Evolutionary conservation across 2,329 filamentous ascomycete species (phyloP), one percentile per base, ranked within the genome.

Genomic region (Zymoseptoria passerinii): DNA sequence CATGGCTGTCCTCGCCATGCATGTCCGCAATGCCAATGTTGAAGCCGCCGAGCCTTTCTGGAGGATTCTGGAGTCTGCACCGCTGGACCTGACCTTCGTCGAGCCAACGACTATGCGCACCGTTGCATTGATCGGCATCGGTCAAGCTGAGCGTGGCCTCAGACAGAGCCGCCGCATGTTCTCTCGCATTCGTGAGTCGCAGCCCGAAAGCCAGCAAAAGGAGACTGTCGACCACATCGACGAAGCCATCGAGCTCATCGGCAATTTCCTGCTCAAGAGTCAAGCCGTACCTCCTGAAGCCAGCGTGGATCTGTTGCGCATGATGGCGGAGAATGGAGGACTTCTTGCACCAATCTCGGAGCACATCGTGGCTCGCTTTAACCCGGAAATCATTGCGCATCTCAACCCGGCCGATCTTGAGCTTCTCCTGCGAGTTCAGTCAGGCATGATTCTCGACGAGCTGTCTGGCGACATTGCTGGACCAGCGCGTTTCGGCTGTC

Each of bases 41-140:
- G 79, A 85, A 23, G 82, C 84, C 57, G 92, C 92, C 54, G 83
- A 87, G 63, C 81, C 85, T 63, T 92, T 90, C 76, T 96, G 92
- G 91, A 81, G 84, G 55, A 79, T 89, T 58, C 78, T 96, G 49
- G 77, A 79, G 56, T 84, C 81, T 63, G 81, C 78, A 48, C 80
- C 85, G 1, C 81, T 84, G 59, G 79, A 83, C 68, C 77, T 80
- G 54, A 80, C 84, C 35, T 87, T 95, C 73, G 88, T 96, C 62
- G 91, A 96, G 76, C 89, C 91, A 23, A 88, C 90, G 10, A 84
- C 89, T 58, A 96, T 96, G 90, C 96, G 92, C 69, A 85, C 89
- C 13, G 84, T 95, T 58, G 90, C 91, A 52, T 80, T 97, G 73
- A 88, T 97, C 70, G 88, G 89, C 56, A 90, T 89, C 62, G 90